These are phyloP conservation scores for Emiliania huxleyi DNA, from an alignment of 78 protist species.

Conservation along the genomic window DNA sequence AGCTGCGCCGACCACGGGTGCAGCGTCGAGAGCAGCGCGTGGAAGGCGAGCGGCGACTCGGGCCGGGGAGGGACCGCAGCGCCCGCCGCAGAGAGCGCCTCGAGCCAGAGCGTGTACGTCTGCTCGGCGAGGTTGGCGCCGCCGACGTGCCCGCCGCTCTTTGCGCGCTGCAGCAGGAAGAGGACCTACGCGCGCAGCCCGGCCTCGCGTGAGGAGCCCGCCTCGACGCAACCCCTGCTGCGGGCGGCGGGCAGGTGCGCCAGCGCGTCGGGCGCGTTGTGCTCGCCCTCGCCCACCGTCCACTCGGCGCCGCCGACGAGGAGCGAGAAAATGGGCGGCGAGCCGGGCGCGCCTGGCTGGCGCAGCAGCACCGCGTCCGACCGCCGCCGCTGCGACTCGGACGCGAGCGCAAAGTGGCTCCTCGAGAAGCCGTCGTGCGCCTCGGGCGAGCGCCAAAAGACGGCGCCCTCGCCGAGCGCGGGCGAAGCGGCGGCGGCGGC, in stretches of 20 bases:
- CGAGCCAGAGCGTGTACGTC: background rate
- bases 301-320: background rate
- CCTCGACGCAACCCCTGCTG: no score
- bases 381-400: background rate
- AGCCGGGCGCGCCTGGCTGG: background rate
- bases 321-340: background rate
- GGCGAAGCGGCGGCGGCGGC: background rate
- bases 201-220: no score
- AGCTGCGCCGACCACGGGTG: no score
- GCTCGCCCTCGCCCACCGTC: background rate
- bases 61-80: background rate
- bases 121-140: background rate
- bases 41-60: background rate
- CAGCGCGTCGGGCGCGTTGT: background rate
- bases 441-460: background rate
- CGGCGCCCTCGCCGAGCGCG: background rate
- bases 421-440: background rate
- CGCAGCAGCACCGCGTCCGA: background rate
- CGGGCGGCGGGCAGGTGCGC: no score
- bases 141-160: background rate
- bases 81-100: background rate
- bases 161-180: background rate
- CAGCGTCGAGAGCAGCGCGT: no score
- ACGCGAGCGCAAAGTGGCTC: background rate
- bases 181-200: no score